phyloP scores from a whole-genome alignment of 1,284 basidiomycete species.

The Tilletia setariae region DNA sequence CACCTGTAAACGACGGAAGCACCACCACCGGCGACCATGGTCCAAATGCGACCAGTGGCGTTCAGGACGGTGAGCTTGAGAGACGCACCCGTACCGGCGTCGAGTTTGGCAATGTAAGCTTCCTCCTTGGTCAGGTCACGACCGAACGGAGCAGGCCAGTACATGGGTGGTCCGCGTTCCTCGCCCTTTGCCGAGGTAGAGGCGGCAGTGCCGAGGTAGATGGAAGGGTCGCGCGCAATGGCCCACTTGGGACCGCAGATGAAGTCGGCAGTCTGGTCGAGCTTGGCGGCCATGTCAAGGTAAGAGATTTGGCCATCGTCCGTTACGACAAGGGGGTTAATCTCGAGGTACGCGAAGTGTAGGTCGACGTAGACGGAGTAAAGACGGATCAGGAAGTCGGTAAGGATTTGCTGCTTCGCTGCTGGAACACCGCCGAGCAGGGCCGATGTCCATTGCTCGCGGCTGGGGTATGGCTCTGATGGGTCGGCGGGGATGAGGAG shows the following conservation, averaged over 20 bases:
- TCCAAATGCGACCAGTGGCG: conserved; percentile 92
- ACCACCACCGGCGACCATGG: conserved; percentile 91
- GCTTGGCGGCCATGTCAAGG: conserved; percentile 99
- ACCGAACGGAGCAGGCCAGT: conserved; percentile 96
- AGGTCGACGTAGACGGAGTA: conserved; percentile 93
- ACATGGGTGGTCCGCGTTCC: conserved; percentile 80
- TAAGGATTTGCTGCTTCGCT: conserved; percentile 48
- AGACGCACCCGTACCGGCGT: conserved; percentile 93
- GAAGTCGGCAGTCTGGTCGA: conserved; percentile 93
- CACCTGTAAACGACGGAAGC: conserved; percentile 71
- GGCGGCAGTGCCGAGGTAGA: conserved; percentile 58
- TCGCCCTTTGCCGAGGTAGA: conserved; percentile 41
- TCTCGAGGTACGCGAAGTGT: conserved; percentile 89
- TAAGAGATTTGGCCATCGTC: conserved; percentile 85
- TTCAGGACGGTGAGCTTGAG: conserved; percentile 97
- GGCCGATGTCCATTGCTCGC: conserved; percentile 61
- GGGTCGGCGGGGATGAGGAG: conserved; percentile 81
- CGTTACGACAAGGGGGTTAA: conserved; percentile 95
- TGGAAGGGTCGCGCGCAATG: conserved; percentile 82
- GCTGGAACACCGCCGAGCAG: conserved; percentile 41
- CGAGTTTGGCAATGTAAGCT: conserved; percentile 97
- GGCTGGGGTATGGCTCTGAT: conserved; percentile 70
- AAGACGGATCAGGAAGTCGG: conserved; percentile 83
- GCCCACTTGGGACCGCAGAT: conserved; percentile 99
- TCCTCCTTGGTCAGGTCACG: conserved; percentile 98